Evolutionary conservation across 1,284 basidiomycete genomes (phyloP).

Genomic region (Mrakiaceae sp.): DNA sequence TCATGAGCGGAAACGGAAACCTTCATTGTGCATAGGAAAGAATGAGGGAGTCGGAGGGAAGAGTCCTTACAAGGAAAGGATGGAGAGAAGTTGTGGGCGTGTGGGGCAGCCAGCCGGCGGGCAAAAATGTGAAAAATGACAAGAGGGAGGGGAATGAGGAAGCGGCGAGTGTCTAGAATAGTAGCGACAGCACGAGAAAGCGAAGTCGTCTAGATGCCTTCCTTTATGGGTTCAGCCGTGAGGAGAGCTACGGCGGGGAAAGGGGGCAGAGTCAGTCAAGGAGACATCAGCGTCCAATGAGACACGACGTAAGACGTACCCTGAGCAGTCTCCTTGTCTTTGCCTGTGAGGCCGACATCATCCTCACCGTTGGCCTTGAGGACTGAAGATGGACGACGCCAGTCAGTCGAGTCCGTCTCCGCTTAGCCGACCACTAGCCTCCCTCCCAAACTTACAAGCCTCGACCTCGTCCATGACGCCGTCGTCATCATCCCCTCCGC

Average conservation of each 20-base stretch:
- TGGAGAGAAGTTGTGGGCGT: neutral
- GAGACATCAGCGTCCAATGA: neutral
- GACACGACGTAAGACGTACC: constrained; percentile 26
- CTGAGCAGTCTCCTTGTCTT: constrained; percentile 69
- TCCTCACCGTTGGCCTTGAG: constrained; percentile 50
- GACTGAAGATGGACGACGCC: constrained; percentile 45
- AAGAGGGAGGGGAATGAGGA: too few relatives aligned
- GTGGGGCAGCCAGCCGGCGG: too few relatives aligned
- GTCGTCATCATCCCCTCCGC: constrained; percentile 47
- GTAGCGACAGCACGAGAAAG: neutral
- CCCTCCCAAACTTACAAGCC: constrained; percentile 17
- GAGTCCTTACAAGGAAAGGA: neutral
- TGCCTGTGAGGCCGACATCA: constrained; percentile 69
- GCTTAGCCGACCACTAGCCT: neutral
- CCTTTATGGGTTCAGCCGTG: constrained; percentile 25
- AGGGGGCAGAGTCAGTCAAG: neutral
- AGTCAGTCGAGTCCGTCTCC: neutral
- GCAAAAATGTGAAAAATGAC: too few relatives aligned
- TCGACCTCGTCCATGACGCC: constrained; percentile 70
- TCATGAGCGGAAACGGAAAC: too few relatives aligned
- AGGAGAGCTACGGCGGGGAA: constrained; percentile 23
- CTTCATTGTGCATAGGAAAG: too few relatives aligned
- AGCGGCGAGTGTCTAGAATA: too few relatives aligned
- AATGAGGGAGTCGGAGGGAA: neutral
- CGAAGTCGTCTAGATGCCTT: constrained; percentile 1